A percentile compares a stretch with the other conserved stretches of the same genome.
Conservation (phyloP, 176 grass and related monocot genomes). For the Echinochloa phyllopogon region DNA sequence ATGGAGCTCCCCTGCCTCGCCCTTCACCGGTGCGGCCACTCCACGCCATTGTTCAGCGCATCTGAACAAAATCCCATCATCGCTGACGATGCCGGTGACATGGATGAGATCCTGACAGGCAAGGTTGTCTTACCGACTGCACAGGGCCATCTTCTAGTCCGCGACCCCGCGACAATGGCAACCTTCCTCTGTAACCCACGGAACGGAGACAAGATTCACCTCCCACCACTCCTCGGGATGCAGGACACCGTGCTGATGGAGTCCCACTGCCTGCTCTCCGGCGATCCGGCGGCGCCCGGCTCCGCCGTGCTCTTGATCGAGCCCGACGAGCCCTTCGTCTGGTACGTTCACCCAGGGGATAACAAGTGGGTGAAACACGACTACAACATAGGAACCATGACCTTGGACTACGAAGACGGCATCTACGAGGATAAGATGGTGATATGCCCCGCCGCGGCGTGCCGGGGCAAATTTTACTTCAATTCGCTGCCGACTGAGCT, state of each 20-base stretch:
- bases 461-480: conserved; percentile 21
- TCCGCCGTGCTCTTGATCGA: background rate
- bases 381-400: background rate
- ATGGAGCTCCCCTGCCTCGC: conserved; percentile 8
- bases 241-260: background rate
- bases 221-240: background rate
- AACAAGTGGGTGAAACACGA: background rate
- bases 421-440: background rate
- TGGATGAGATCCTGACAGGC: background rate
- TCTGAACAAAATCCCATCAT: background rate
- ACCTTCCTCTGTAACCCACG: background rate
- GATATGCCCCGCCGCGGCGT: background rate
- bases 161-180: background rate
- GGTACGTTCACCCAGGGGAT: background rate
- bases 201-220: background rate
- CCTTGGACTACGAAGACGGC: background rate
- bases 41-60: background rate
- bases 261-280: conserved; percentile 1
- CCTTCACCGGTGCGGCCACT: background rate
- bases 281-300: background rate
- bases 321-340: background rate
- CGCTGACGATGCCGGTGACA: background rate
- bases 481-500: background rate
- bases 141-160: background rate
- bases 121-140: background rate